A percentile compares a stretch with the other conserved stretches of the same genome.
Conservation (phyloP, 2,329 filamentous ascomycete genomes). For the Botrytis fragariae region DNA sequence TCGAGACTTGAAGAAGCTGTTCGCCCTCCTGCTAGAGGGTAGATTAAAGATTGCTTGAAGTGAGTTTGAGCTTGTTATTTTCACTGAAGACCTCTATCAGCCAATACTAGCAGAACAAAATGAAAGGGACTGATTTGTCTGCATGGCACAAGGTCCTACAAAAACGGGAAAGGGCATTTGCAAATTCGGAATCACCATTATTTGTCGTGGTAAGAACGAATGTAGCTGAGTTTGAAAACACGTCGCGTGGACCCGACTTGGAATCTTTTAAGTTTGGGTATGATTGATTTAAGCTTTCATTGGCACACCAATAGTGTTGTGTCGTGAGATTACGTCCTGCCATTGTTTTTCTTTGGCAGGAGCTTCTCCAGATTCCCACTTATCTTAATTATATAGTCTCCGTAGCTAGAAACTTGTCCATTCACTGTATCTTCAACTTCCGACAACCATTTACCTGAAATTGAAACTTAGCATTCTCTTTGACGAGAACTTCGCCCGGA, state of each 20-base stretch:
- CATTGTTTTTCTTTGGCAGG: not conserved
- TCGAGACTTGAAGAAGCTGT: not conserved
- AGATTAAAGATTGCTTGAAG: not conserved
- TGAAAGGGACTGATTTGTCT: not conserved
- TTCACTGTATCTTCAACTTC: too few species aligned
- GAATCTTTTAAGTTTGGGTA: not conserved
- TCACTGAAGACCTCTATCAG: not conserved
- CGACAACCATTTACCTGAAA: too few species aligned
- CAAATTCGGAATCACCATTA: not conserved
- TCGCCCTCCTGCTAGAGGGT: not conserved
- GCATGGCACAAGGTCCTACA: not conserved
- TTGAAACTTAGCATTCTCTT: too few species aligned
- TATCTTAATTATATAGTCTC: not conserved
- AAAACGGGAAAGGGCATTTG: not conserved
- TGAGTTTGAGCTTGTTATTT: not conserved
- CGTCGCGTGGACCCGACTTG: not conserved
- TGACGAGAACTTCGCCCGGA: too few species aligned
- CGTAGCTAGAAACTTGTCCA: not conserved
- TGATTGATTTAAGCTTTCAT: not conserved
- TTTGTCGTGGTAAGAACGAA: not conserved
- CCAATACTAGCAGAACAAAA: not conserved
- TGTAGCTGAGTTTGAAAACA: not conserved
- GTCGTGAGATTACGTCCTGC: not conserved
- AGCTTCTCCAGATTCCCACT: not conserved
- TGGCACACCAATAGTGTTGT: not conserved